phyloP scores from a whole-genome alignment of 2,329 filamentous ascomycete species.

The Xylariomycetidae sp. region DNA sequence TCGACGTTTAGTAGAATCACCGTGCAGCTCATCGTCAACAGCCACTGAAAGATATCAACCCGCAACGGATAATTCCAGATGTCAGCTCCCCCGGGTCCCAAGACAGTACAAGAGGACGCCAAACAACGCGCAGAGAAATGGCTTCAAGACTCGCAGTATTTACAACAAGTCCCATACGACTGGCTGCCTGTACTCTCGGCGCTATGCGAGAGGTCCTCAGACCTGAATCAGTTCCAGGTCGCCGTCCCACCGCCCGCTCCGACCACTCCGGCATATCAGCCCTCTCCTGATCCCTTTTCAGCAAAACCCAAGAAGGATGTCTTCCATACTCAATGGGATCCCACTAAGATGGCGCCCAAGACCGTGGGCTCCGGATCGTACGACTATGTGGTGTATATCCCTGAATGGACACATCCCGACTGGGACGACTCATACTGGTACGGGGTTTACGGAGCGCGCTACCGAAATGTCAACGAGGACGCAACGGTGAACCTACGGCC shows the following conservation, averaged over 20 bases:
- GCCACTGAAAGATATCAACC: too few relatives aligned
- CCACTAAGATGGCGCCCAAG: constrained; percentile 2
- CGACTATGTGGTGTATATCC: constrained; percentile 16
- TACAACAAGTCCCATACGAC: constrained; percentile 5
- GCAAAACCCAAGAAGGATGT: too few relatives aligned
- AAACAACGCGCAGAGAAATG: background rate
- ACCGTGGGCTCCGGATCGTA: constrained; percentile 8
- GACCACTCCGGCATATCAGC: too few relatives aligned
- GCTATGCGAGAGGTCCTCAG: constrained; percentile 4
- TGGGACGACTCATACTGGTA: too few relatives aligned
- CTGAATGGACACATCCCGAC: constrained; percentile 20
- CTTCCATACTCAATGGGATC: background rate
- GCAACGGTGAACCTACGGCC: constrained; percentile 11
- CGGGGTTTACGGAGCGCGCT: background rate
- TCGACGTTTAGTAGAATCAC: too few relatives aligned
- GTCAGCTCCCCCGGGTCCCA: too few relatives aligned
- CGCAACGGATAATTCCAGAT: too few relatives aligned
- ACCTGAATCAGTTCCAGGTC: too few relatives aligned
- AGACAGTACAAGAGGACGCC: background rate
- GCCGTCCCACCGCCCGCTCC: too few relatives aligned
- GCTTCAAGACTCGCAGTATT: too few relatives aligned
- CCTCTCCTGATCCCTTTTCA: too few relatives aligned
- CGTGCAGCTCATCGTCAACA: too few relatives aligned
- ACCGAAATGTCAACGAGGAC: constrained; percentile 2
- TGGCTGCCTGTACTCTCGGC: constrained; percentile 12